phyloP scores from a whole-genome alignment of 2,329 filamentous ascomycete species.

The Fusarium chlamydosporum region DNA sequence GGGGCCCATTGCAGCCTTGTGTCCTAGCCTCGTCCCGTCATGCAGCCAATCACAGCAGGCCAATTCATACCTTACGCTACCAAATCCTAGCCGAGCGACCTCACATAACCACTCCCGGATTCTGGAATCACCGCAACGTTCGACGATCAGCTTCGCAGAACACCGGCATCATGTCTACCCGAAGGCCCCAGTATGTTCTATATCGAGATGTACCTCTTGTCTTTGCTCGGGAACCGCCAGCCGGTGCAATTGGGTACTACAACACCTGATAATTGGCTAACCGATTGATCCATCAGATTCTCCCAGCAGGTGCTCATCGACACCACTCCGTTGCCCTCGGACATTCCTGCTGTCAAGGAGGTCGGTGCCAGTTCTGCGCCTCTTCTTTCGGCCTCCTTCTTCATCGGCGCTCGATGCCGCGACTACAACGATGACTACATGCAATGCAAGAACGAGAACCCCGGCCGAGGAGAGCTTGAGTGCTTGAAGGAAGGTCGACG shows the following conservation, averaged over 20 bases:
- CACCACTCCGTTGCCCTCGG: constrained; percentile 92
- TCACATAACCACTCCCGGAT: constrained; percentile 49
- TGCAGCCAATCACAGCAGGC: constrained; percentile 55
- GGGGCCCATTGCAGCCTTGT: constrained; percentile 37
- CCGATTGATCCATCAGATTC: constrained; percentile 75
- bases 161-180: constrained; percentile 58
- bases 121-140: constrained; percentile 51
- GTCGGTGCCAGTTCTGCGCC: constrained; percentile 94
- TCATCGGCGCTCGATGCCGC: constrained; percentile 95
- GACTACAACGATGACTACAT: constrained; percentile 99
- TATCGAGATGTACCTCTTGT: background rate
- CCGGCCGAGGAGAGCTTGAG: constrained; percentile 90
- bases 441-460: constrained; percentile 98
- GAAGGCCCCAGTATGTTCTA: constrained; percentile 60
- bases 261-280: constrained; percentile 47
- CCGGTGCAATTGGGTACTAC: constrained; percentile 45
- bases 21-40: constrained; percentile 52
- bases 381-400: constrained; percentile 91
- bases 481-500: constrained; percentile 97
- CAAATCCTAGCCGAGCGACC: constrained; percentile 54
- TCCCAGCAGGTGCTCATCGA: constrained; percentile 94
- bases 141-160: constrained; percentile 50
- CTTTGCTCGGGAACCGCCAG: constrained; percentile 6
- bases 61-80: constrained; percentile 60
- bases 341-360: constrained; percentile 93